phyloP scores from a whole-genome alignment of 495 filamentous ascomycete species.

The Podospora anserina region DNA sequence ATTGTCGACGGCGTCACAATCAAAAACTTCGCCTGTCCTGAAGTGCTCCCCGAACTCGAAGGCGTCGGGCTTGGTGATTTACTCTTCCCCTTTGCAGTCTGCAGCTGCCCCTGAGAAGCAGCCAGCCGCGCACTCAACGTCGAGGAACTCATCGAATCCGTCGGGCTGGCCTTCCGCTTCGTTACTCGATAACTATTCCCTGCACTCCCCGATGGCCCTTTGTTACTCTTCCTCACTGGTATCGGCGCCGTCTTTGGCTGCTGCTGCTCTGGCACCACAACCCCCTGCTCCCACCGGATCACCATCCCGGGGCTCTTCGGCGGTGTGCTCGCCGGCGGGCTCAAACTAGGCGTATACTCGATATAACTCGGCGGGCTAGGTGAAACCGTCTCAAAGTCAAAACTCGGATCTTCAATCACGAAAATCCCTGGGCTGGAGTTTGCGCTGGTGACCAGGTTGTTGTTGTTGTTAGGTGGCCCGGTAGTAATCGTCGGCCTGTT shows the following conservation, averaged over 20 bases:
- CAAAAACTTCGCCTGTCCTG: constrained; percentile 40
- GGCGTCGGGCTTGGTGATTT: constrained; percentile 16
- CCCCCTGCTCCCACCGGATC: constrained; percentile 7
- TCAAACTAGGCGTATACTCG: neutral
- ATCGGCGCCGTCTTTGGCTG: constrained; percentile 3
- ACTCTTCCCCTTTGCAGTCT: constrained; percentile 18
- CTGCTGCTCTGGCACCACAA: neutral
- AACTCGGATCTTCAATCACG: neutral
- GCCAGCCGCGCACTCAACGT: neutral
- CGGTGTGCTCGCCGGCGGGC: neutral
- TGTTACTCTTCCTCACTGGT: neutral
- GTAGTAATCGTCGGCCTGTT: neutral
- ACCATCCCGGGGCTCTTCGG: neutral
- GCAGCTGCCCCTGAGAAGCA: neutral
- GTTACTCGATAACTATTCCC: neutral
- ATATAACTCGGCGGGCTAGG: neutral
- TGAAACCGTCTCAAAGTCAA: neutral
- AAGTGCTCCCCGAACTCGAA: constrained; percentile 10
- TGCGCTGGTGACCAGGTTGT: neutral
- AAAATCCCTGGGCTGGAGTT: neutral
- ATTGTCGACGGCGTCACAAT: constrained; percentile 48
- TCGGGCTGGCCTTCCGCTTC: constrained; percentile 23
- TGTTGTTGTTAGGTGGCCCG: neutral
- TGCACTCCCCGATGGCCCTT: neutral
- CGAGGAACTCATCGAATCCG: constrained; percentile 26